phyloP scores from a whole-genome alignment of 805 yeast genomes.

The Vanderwaltozyma polyspora region DNA sequence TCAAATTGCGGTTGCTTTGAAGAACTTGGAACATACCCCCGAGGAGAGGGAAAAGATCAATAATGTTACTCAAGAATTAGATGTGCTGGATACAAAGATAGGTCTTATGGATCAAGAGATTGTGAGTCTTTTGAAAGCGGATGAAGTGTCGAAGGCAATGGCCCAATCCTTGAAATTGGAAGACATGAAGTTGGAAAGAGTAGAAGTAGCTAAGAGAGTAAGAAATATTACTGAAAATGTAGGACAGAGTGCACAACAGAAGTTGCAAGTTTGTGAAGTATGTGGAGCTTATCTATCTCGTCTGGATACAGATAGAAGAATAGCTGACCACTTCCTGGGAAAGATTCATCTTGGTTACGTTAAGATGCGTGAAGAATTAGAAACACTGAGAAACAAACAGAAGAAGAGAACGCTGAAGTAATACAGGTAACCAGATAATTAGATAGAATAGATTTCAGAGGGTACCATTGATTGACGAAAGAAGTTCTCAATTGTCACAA shows the following conservation, averaged over 20 bases:
- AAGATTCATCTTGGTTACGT: conserved; percentile 78
- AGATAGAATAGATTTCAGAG: too few relatives aligned
- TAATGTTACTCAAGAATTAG: conserved; percentile 45
- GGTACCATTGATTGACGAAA: too few relatives aligned
- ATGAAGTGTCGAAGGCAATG: conserved; percentile 42
- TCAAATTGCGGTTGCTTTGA: conserved; percentile 50
- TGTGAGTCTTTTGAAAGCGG: conserved; percentile 36
- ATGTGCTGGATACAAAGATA: conserved; percentile 48
- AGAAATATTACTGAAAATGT: conserved; percentile 54
- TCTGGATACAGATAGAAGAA: conserved; percentile 74
- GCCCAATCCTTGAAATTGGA: conserved; percentile 38
- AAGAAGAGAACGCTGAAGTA: neutral
- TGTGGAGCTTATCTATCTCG: conserved; percentile 86
- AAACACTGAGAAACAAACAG: conserved; percentile 26
- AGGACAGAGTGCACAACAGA: conserved; percentile 82
- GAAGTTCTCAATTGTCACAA: too few relatives aligned
- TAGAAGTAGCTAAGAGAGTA: conserved; percentile 42
- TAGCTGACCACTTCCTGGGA: conserved; percentile 85
- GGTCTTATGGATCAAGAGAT: conserved; percentile 61
- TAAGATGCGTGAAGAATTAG: conserved; percentile 51
- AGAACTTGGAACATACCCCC: conserved; percentile 51
- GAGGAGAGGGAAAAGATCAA: conserved; percentile 58
- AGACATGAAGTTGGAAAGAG: conserved; percentile 38
- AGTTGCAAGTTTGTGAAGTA: conserved; percentile 76
- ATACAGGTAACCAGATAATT: too few relatives aligned